Percentiles rank a stretch among this genome's conserved stretches.
Conservation (phyloP, 176 grass and related monocot species). For the Rhipidocladum racemiflorum region DNA sequence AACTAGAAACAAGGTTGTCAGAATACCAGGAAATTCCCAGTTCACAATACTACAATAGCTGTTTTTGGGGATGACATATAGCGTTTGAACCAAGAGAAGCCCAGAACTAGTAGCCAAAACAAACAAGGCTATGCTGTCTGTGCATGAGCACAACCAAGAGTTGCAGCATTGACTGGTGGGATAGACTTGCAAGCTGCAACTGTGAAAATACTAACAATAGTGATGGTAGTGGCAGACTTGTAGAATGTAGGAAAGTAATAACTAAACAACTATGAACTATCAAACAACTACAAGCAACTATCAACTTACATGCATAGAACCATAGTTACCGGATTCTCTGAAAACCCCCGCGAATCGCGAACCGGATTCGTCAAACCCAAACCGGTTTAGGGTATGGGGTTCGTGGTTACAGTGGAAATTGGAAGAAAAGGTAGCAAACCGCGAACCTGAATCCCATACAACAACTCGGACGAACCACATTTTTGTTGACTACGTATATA, state of each 20-base stretch:
- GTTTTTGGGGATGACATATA: neutral
- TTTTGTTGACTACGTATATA: no score
- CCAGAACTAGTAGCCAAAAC: neutral
- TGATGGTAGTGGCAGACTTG: neutral
- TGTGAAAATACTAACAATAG: neutral
- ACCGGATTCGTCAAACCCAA: no score
- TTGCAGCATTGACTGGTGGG: neutral
- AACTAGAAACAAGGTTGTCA: slow-evolving; percentile 13
- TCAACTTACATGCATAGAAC: neutral
- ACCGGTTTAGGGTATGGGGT: no score
- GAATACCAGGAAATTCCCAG: neutral
- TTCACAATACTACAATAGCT: neutral
- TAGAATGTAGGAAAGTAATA: neutral
- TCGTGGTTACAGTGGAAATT: no score
- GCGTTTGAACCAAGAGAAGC: neutral
- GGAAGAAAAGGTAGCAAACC: no score
- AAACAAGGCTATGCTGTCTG: neutral
- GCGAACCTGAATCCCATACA: no score
- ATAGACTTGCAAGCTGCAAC: neutral
- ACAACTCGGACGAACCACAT: no score
- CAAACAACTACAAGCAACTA: slow-evolving; percentile 5
- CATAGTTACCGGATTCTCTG: no score
- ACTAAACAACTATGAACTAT: slow-evolving; percentile 6
- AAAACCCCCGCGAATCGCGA: no score
- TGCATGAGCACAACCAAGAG: neutral